phyloP scores from a whole-genome alignment of 768 basidiomycete species.

The Termitomyces sp. region DNA sequence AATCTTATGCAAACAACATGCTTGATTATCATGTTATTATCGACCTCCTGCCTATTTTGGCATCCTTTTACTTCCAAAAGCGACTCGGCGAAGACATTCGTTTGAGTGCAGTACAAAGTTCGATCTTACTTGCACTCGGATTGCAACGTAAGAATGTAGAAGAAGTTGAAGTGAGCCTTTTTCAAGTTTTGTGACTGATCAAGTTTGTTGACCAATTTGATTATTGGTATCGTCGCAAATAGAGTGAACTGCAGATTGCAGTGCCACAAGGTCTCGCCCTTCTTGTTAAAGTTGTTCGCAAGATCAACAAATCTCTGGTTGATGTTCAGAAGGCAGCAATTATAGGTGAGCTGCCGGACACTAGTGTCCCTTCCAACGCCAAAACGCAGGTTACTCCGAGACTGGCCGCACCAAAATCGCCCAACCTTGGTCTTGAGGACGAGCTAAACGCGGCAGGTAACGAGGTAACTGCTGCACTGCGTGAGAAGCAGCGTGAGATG shows the following conservation, averaged over 20 bases:
- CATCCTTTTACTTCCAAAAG: conserved; percentile 82
- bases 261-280: conserved; percentile 87
- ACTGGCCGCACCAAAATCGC: conserved; percentile 39
- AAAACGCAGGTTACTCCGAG: conserved; percentile 11
- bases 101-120: conserved; percentile 86
- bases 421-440: conserved; percentile 48
- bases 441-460: conserved; percentile 80
- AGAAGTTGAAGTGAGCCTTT: conserved; percentile 68
- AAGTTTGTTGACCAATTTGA: not conserved
- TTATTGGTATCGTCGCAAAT: conserved; percentile 1
- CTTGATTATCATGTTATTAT: conserved; percentile 96
- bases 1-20: conserved; percentile 94
- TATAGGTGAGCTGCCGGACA: conserved; percentile 52
- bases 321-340: conserved; percentile 81
- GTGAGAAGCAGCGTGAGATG: conserved; percentile 82
- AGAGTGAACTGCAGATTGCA: conserved; percentile 80
- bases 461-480: conserved; percentile 60
- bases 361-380: conserved; percentile 17
- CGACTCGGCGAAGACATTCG: conserved; percentile 61
- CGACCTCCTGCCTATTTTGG: conserved; percentile 81
- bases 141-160: conserved; percentile 88
- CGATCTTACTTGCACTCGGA: conserved; percentile 86
- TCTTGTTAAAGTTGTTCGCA: conserved; percentile 87
- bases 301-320: conserved; percentile 71
- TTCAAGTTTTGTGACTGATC: not conserved